Base-by-base conservation (phyloP, 345 rosid genomes). In the Abelmoschus esculentus region DNA sequence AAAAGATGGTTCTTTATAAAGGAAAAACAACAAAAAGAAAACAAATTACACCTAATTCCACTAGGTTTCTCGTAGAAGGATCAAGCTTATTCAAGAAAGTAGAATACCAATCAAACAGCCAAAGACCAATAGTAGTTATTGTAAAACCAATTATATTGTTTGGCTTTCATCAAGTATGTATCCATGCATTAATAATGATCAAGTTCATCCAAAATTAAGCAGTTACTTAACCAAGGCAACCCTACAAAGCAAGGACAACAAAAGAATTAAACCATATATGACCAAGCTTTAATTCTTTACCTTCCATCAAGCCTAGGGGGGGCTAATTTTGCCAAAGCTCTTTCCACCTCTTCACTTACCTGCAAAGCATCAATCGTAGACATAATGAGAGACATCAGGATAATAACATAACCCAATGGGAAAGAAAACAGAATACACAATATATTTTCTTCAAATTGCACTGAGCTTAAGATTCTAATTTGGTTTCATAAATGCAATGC, bases 291-390 rank as follows among this genome's bases (percentile, higher is more conserved):
- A 22, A 62, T 46, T 58, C 61, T 6, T 49, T 66, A 88, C 99
- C 93, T 85, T 84, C 96, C 92, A 80, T 73, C 85, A 75, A 90
- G 83, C 82, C 98, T 86, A 67, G 98, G 83, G 77, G 97, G 96
- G 17, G 88, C 98, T 75, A 92, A 28, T 85, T 90, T 95, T 14
- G 99, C 92, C 72, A 95, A 86, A 77, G 99, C 99, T 70, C 99
- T 97, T 78, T 95, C 99, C 46, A 95, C 97, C 79, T 95, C 99
- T 80, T 95, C 99, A 14, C 99, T 95, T 13, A 95, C 98, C 99
- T 95, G 82, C 81, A 81, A 50, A 66, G 74, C 72, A 73, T 26
- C 69, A 74, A 47, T 9, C 18, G 49, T 49, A 62, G 19, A 22
- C 9, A 60, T 42, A 38, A 31, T 42, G 62, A 38, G 70, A 57